Percentiles rank a stretch among this genome's conserved stretches.
These are phyloP conservation scores for Stipa capillata DNA, from an alignment of 176 grass and related monocot species.

Conservation along the genomic window DNA sequence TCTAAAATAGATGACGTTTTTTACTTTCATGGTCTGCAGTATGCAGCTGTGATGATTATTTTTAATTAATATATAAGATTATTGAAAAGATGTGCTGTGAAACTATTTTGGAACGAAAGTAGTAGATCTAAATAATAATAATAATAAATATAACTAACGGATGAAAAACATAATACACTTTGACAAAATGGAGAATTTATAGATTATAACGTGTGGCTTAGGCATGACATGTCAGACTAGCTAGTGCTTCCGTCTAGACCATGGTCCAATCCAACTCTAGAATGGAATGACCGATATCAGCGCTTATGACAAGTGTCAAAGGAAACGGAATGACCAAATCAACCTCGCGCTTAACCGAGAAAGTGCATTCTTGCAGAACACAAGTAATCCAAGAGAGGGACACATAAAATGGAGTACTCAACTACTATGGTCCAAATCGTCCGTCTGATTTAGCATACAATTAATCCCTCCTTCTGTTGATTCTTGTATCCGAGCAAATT, in stretches of 20 bases:
- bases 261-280: not conserved
- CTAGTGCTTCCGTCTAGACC: not conserved
- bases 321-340: not conserved
- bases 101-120: too few relatives aligned
- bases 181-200: too few relatives aligned
- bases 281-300: not conserved
- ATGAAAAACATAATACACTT: too few relatives aligned
- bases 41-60: too few relatives aligned
- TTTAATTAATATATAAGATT: too few relatives aligned
- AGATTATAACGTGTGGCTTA: not conserved
- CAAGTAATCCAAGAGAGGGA: not conserved
- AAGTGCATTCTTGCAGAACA: not conserved
- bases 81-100: too few relatives aligned
- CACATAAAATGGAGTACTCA: not conserved
- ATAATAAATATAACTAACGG: too few relatives aligned
- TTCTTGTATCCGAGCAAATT: not conserved
- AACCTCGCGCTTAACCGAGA: not conserved
- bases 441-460: not conserved
- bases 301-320: not conserved
- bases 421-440: not conserved
- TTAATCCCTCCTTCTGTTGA: not conserved
- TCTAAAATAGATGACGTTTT: too few relatives aligned
- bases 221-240: not conserved
- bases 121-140: too few relatives aligned
- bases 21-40: too few relatives aligned